phyloP scores from a whole-genome alignment of 805 yeast genomes.

The Saturnispora gosingensis region DNA sequence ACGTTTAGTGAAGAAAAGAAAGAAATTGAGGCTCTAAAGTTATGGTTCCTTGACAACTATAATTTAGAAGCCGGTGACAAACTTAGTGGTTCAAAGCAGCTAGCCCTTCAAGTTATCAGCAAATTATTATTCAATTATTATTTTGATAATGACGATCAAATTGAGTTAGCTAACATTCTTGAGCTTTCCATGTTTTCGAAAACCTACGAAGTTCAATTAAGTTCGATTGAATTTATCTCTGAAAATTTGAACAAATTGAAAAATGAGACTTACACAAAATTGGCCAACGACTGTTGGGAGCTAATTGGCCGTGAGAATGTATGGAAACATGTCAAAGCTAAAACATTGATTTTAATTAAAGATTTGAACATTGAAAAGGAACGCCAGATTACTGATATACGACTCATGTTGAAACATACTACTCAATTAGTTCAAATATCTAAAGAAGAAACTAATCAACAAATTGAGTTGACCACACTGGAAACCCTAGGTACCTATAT shows the following conservation, averaged over 20 bases:
- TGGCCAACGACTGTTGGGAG: conserved; percentile 18
- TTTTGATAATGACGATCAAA: neutral
- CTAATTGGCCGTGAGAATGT: conserved; percentile 15
- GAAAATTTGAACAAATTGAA: neutral
- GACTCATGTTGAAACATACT: conserved; percentile 9
- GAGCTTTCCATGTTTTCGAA: conserved; percentile 30
- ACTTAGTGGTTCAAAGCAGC: conserved; percentile 42
- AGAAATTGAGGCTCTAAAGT: conserved; percentile 22
- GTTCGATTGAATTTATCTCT: conserved; percentile 30
- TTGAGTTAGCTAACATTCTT: conserved; percentile 10
- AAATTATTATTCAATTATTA: conserved; percentile 22
- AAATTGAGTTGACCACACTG: conserved; percentile 38
- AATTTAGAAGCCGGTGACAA: conserved; percentile 15
- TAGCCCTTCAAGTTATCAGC: conserved; percentile 31
- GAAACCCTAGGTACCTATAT: conserved; percentile 43
- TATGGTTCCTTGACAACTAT: conserved; percentile 30
- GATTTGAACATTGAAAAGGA: conserved; percentile 12
- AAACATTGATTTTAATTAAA: conserved; percentile 30
- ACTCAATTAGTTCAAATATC: conserved; percentile 20
- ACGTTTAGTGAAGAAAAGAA: neutral
- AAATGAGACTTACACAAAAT: neutral
- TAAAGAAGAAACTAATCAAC: conserved; percentile 18
- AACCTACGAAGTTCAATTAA: conserved; percentile 37
- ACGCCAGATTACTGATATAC: neutral
- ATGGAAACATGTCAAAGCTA: conserved; percentile 40